Base-by-base conservation (phyloP, 2,329 filamentous ascomycete genomes). In the Diaporthe amygdali region DNA sequence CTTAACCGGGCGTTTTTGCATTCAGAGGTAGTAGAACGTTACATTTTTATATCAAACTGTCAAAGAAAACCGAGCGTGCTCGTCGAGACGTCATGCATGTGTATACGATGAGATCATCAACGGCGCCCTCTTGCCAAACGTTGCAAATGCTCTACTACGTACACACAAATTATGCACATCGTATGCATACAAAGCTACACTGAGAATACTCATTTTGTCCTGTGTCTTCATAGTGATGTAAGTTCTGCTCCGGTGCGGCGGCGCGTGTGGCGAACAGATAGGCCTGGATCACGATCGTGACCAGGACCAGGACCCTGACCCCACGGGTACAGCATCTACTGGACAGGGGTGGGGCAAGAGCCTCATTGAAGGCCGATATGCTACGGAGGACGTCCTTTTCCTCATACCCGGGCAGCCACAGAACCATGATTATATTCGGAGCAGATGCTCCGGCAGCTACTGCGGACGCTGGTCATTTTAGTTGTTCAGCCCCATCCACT, bases 161-260 rank as follows among this genome's bases (percentile, higher is more conserved):
- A 44, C 44, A 25, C 44, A 5, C 59, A 22, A 25, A 12, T 12
- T 27, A n/a, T 49, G 12, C 34, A 10, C 3, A 7, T 22, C 8
- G 8, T n/a, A 20, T 14, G 9, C 10, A 15, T 8, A 47, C 20
- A 27, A 10, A 63, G 41, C 20, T 34, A 12, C 37, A 14, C 17
- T 20, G 32, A 34, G 15, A 15, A 10, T 6, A 15, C 25, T 34
- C 14, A 39, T 22, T 39, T 22, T 61, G 14, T 51, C 22, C 44
- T 37, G n/a, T 63, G 44, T 32, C 52, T 68, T 68, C 66, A 68
- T 68, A 12, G 66, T 68, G 66, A 68, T 68, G 66, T 68, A 68
- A 68, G 27, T 64, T 4, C 5, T 68, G 52, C 41, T 25, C 41
- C 52, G 46, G 10, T 9, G 22, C 52, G 9, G 52, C 22, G 41